These are phyloP conservation scores for Malus sylvestris DNA, from an alignment of 306 rosid genomes.

Conservation along the genomic window DNA sequence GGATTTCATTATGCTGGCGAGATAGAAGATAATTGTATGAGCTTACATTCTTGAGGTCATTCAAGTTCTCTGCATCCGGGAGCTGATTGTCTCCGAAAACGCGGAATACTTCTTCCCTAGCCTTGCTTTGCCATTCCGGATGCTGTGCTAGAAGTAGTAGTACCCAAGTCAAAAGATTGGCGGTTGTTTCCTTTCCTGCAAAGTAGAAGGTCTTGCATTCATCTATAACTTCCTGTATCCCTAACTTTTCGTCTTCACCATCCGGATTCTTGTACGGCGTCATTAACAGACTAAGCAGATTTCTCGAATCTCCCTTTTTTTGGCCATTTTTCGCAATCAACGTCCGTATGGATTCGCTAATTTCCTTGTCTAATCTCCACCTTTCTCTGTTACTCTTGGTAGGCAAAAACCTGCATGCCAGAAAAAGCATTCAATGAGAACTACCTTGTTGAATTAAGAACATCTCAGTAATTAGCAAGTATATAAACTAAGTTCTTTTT, in stretches of 20 bases:
- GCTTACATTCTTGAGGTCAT: slow-evolving; percentile 59
- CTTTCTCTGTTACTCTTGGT: slow-evolving; percentile 69
- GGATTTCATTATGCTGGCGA: neutral
- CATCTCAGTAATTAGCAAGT: neutral
- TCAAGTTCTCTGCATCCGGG: slow-evolving; percentile 31
- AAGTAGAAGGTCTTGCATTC: slow-evolving; percentile 77
- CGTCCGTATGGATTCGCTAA: slow-evolving; percentile 41
- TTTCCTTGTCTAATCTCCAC: slow-evolving; percentile 58
- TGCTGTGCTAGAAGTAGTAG: slow-evolving; percentile 48
- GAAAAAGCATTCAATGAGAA: neutral
- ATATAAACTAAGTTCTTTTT: too few species aligned
- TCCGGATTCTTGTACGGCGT: slow-evolving; percentile 44
- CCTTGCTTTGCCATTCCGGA: slow-evolving; percentile 66
- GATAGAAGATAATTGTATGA: neutral
- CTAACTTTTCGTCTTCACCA: slow-evolving; percentile 52
- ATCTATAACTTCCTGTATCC: slow-evolving; percentile 48
- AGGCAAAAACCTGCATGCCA: slow-evolving; percentile 41
- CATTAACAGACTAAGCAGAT: slow-evolving; percentile 48
- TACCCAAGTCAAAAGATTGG: slow-evolving; percentile 57
- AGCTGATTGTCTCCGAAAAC: slow-evolving; percentile 12
- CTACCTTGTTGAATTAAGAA: neutral
- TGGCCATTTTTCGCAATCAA: slow-evolving; percentile 32
- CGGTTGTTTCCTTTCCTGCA: slow-evolving; percentile 67
- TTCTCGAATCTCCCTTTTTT: slow-evolving; percentile 25
- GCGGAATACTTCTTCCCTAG: slow-evolving; percentile 49